Evolutionary conservation across 169 alveolate species (phyloP), one percentile per base, ranked within the genome.

Genomic region (Eimeria praecox): DNA sequence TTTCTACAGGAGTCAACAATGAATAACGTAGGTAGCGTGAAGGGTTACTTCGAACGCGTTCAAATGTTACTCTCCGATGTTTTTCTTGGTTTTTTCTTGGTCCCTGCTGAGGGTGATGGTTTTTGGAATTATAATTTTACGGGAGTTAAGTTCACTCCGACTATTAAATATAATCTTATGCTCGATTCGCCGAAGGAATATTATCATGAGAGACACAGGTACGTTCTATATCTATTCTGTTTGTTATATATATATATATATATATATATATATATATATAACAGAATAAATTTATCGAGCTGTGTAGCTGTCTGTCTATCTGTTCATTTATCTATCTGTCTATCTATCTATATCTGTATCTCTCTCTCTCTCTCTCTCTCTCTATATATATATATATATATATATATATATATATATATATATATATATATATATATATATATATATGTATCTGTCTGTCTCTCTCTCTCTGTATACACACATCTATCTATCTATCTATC

Each of bases 61-160:
- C 99, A 99, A 97, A 97, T 99, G 95, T 97, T 99, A 90, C 98
- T 99, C 54, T 99, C 99, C 56, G 99, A 99, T 97, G 99, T 98
- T 95, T 99, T 98, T 97, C 97, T 98, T 96, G 99, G 99, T 30
- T 99, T 99, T 98, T 99, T 99, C 97, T 97, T 99, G 98, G 99
- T 99, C 66, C 99, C 99, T 40, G 35, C 90, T 22, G 90, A 80
- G 18, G 99, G 98, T 73, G 99, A 98, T 87, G 99, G 99, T 64
- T 97, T 99, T 54, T 99, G 99, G 99, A 99, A 99, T 98, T 99
- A 99, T 97, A 99, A 99, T 98, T 99, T 99, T 97, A 99, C 99
- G 99, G 99, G 99, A 52, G 98, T 98, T 78, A 97, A 97, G 97
- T 96, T 94, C 96, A 4, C 20, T 5, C 98, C 66, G 99, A 9